A percentile compares a stretch with the other conserved stretches of the same genome.
Conservation (phyloP, 148 eudicot genomes). For the Rhododendron henanense region DNA sequence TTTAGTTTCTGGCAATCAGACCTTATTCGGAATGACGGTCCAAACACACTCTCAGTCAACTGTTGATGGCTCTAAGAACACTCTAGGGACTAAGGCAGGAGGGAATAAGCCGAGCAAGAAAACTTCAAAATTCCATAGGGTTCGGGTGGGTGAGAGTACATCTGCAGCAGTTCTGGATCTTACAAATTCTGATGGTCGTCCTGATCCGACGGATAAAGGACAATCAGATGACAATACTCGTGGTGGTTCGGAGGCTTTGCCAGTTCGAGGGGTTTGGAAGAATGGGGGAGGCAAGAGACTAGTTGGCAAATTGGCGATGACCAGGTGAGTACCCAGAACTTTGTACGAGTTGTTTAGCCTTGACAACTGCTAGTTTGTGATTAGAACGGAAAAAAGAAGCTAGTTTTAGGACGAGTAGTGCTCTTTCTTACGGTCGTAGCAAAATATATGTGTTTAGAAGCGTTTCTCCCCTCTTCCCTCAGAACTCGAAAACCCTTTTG, state of each 20-base stretch:
- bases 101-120: conserved; percentile 56
- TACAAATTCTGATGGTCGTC: conserved; percentile 29
- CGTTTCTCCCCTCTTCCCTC: neutral
- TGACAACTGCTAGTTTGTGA: neutral
- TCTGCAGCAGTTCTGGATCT: conserved; percentile 40
- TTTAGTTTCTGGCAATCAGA: conserved; percentile 14
- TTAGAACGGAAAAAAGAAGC: neutral
- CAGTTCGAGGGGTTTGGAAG: conserved; percentile 66
- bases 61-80: conserved; percentile 17
- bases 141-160: conserved; percentile 64
- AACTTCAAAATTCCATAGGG: conserved; percentile 69
- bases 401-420: neutral
- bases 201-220: conserved; percentile 18
- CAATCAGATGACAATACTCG: conserved; percentile 19
- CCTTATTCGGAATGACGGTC: neutral
- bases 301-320: conserved; percentile 22
- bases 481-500: neutral
- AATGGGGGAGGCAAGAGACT: conserved; percentile 68
- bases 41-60: conserved; percentile 16
- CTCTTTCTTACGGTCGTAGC: neutral
- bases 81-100: conserved; percentile 20
- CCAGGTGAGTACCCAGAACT: conserved; percentile 19
- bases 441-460: neutral
- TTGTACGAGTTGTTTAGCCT: neutral
- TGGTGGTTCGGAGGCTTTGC: conserved; percentile 23